phyloP scores from a whole-genome alignment of 768 basidiomycete species.

The Leccinum olivaceopallidum region DNA sequence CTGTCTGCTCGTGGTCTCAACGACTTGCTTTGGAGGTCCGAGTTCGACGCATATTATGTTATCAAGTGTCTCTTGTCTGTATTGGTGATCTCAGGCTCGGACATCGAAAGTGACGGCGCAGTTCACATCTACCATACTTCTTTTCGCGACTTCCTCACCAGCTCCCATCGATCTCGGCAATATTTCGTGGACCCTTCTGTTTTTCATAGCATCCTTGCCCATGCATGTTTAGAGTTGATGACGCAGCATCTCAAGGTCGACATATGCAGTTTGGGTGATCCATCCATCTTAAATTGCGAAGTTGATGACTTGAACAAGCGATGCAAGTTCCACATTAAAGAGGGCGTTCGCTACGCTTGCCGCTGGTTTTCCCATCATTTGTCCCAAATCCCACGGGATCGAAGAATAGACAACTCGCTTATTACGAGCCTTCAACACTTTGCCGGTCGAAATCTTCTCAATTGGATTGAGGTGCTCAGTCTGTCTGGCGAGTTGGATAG shows the following conservation, averaged over 20 bases:
- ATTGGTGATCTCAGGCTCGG: constrained; percentile 11
- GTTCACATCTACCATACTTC: constrained; percentile 24
- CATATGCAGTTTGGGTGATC: constrained; percentile 17
- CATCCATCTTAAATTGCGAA: constrained; percentile 14
- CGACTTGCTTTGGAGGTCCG: constrained; percentile 9
- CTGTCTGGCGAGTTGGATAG: constrained; percentile 18
- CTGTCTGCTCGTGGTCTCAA: constrained; percentile 16
- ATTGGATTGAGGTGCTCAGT: constrained; percentile 23
- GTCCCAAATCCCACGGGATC: constrained; percentile 11
- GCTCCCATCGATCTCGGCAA: constrained; percentile 12
- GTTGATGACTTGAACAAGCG: constrained; percentile 13
- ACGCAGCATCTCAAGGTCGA: constrained; percentile 12
- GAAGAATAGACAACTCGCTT: constrained; percentile 4
- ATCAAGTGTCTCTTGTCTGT: constrained; percentile 18
- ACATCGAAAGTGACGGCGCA: constrained; percentile 7
- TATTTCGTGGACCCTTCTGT: constrained; percentile 14
- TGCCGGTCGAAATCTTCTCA: constrained; percentile 8
- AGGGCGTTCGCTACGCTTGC: constrained; percentile 21
- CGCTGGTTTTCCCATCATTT: constrained; percentile 23
- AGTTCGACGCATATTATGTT: constrained; percentile 11
- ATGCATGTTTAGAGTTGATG: constrained; percentile 19
- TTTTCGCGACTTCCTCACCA: constrained; percentile 24
- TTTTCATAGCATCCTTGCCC: constrained; percentile 17
- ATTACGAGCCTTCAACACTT: constrained; percentile 13
- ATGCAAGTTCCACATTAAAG: constrained; percentile 14